Base-by-base conservation (phyloP, 257 asterid species). In the Thymus mandschuricus region DNA sequence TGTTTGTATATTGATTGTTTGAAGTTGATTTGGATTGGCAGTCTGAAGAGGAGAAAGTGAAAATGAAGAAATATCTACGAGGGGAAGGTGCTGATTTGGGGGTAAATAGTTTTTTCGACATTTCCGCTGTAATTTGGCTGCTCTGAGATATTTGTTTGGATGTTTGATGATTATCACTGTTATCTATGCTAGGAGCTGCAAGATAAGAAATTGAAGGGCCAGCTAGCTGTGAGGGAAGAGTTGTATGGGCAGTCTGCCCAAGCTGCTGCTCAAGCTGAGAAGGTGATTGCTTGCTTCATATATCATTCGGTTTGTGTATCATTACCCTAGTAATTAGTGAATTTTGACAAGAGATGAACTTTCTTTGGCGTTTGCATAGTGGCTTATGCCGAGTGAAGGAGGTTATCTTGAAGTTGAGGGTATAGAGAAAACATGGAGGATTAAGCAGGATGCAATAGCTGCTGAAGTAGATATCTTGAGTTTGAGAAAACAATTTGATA, bases 141-240 rank as follows among this genome's bases (percentile, higher is more conserved):
- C 21, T 30, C 3, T 40, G 33, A 35, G 28, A 45, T 70, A 46
- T 44, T 40, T 43, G 10, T 56, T 65, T 56, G 40, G 51, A 51
- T 70, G 70, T 12, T 34, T 77, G 29, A 79, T 28, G 1, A 61
- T 76, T 28, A 21, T 60, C 29, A 48, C 9, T 68, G 30, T 45
- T 49, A 28, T 74, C 66, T 67, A 34, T 50, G 27, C 34, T 79
- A 90, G 95, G 85, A 12, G 12, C 80, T 86, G 55, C 78, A 82
- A 75, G 99, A 94, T 75, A 94, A 83, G 80, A 94, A 92, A 76
- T 82, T 89, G 82, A 87, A 82, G 79, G 97, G 97, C n/a, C 97
- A 94, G 82, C 85, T 88, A 71, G 86, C 84, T 68, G 87, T 75
- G 71, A 87, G 84, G 86, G 99, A 94, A 85, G 85, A 72, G 3